Evolutionary conservation across 2,329 filamentous ascomycete species (phyloP), one percentile per base, ranked within the genome.

Genomic region (Hypoxylon rubiginosum): DNA sequence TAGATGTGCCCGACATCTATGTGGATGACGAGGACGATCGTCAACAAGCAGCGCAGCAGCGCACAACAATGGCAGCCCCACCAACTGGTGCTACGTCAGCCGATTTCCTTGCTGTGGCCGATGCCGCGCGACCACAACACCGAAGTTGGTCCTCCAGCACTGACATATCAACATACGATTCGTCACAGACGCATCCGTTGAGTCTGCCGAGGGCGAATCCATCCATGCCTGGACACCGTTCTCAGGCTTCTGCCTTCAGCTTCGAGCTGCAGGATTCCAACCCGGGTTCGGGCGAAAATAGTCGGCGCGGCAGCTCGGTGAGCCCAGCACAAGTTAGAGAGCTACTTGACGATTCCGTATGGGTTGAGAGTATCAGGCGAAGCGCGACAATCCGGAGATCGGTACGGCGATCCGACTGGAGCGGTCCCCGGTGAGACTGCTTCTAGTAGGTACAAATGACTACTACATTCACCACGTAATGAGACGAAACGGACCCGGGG

Each of bases 321-420:
- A 93, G 89, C 74, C 90, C 91, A 53, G 87, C 90, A 51, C 91
- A 94, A 73, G 92, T 97, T 71, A 88, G 94, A 78, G 90, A 94
- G 71, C 92, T 96, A 76, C 85, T 98, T 58, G 93, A 96, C 74
- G 92, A 95, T 74, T 96, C 93, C 17, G 91, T 92, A 15, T 98
- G 95, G 95, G 92, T 95, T 55, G 93, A 97, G 80, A 97, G 92
- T 82, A 94, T 97, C 70, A 86, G 94, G 69, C 87, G 93, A 67
- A 97, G 93, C 81, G 93, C 96, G 72, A 97, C 94, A 57, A 86
- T 86, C 57, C 81, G 82, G 55, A 82, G 80, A 70, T 81, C 82
- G 13, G 77, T 81, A 24, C 74, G 76, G 54, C 76, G 75, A 41
- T 77, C 79, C 3, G 70, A 77, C 56, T 73, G 74, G 72, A 72